These are phyloP conservation scores for Aureobasidium musti DNA, from an alignment of 2,329 filamentous ascomycete genomes.

Conservation along the genomic window DNA sequence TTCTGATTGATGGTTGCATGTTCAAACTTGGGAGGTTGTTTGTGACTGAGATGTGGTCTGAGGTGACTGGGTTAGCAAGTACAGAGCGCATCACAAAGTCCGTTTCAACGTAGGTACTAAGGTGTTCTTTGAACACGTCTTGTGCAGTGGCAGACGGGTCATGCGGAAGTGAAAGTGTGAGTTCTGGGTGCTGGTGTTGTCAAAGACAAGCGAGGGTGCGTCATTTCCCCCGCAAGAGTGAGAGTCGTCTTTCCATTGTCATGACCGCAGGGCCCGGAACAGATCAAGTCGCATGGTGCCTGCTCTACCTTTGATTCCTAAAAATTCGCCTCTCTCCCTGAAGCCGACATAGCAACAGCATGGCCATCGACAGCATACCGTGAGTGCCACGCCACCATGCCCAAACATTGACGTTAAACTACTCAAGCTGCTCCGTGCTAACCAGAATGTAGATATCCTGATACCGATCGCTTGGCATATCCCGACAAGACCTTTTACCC, in stretches of 20 bases:
- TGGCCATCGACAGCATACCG: constrained; percentile 40
- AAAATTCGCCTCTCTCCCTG: background rate
- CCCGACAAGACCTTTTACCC: constrained; percentile 52
- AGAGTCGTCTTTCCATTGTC: constrained; percentile 7
- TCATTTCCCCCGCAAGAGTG: constrained; percentile 14
- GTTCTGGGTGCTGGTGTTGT: background rate
- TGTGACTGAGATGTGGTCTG: background rate
- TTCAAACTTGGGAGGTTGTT: background rate
- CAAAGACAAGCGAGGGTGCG: background rate
- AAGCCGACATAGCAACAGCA: constrained; percentile 29
- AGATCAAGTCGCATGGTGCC: background rate
- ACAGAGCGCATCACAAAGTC: background rate
- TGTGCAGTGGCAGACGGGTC: background rate
- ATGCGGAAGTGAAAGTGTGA: background rate
- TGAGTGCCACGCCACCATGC: constrained; percentile 27
- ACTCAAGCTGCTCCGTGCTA: background rate
- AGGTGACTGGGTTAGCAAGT: background rate
- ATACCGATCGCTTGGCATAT: constrained; percentile 50
- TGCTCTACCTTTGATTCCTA: constrained; percentile 13
- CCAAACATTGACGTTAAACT: background rate
- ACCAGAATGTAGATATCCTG: constrained; percentile 45
- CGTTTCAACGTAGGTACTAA: background rate
- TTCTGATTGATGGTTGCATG: background rate
- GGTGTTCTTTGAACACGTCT: background rate
- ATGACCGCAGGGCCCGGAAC: background rate